Evolutionary conservation across 2,329 filamentous ascomycete species (phyloP).

Genomic region (Pyrenophora graminea): DNA sequence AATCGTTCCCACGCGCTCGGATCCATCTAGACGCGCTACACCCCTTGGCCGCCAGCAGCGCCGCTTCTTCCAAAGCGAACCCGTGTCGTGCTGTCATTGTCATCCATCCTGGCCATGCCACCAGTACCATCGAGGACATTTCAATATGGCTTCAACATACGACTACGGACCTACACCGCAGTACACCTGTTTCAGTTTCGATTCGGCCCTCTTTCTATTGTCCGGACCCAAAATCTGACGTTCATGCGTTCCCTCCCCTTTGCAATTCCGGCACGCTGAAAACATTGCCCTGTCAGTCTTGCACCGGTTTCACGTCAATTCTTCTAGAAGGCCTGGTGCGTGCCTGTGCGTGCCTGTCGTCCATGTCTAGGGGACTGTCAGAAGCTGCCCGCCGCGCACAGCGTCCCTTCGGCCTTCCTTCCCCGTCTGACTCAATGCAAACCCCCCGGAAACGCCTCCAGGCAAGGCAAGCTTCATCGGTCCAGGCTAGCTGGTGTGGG

Average conservation of each 20-base stretch:
- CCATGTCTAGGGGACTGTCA: slow-evolving; percentile 27
- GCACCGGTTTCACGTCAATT: slow-evolving; percentile 33
- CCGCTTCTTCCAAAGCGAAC: not conserved
- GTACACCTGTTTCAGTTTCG: slow-evolving; percentile 28
- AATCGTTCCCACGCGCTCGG: not conserved
- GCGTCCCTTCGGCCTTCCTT: slow-evolving; percentile 15
- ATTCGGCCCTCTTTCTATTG: slow-evolving; percentile 14
- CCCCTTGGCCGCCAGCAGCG: not conserved
- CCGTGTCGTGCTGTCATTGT: not conserved
- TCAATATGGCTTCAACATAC: slow-evolving; percentile 15
- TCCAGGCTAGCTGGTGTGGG: slow-evolving; percentile 24
- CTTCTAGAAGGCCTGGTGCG: slow-evolving; percentile 35
- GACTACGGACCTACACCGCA: slow-evolving; percentile 17
- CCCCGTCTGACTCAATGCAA: not conserved
- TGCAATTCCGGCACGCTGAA: slow-evolving; percentile 22
- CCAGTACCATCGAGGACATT: not conserved
- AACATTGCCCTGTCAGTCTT: slow-evolving; percentile 31
- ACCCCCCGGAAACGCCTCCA: not conserved
- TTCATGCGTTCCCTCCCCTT: slow-evolving; percentile 37
- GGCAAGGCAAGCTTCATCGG: slow-evolving; percentile 14
- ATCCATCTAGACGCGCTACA: slow-evolving; percentile 5
- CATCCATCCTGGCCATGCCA: too few species aligned
- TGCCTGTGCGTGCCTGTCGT: slow-evolving; percentile 12
- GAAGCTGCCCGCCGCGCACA: slow-evolving; percentile 26
- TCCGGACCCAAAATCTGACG: slow-evolving; percentile 16